phyloP scores from a whole-genome alignment of 352 stramenopile species.

The Blastocystis sp. region DNA sequence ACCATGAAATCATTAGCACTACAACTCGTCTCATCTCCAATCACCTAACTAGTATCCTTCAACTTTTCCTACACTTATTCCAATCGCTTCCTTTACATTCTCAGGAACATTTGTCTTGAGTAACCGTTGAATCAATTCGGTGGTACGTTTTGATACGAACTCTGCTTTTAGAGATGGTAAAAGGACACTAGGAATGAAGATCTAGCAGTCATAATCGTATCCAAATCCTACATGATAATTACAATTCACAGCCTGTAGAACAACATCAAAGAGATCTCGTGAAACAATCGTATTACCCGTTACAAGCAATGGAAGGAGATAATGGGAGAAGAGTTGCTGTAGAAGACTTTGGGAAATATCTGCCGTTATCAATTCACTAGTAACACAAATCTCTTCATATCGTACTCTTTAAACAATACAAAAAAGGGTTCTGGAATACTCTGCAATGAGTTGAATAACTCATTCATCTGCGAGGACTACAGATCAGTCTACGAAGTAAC shows the following conservation, averaged over 20 bases:
- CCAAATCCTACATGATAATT: neutral
- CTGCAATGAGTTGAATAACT: neutral
- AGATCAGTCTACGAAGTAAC: neutral
- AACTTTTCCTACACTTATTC: neutral
- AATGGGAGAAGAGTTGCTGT: neutral
- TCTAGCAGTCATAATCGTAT: neutral
- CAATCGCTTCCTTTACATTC: neutral
- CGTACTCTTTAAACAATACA: neutral
- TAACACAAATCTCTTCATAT: too few species aligned
- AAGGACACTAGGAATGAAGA: neutral
- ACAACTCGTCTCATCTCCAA: too few species aligned
- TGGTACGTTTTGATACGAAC: neutral
- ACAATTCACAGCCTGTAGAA: neutral
- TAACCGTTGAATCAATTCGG: constrained; percentile 2
- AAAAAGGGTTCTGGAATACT: constrained; percentile 14
- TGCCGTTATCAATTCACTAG: neutral
- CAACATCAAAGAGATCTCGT: neutral
- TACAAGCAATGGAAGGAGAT: neutral
- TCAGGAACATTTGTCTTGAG: neutral
- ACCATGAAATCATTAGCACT: neutral
- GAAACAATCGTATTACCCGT: neutral
- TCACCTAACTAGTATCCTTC: neutral
- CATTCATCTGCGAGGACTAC: constrained; percentile 11
- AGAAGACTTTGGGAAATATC: neutral
- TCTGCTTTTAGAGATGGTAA: neutral